A percentile compares a stretch with the other conserved stretches of the same genome.
Evolutionary conservation across 163 green algal genomes (phyloP).

Genomic region (Scenedesmus sp.): DNA sequence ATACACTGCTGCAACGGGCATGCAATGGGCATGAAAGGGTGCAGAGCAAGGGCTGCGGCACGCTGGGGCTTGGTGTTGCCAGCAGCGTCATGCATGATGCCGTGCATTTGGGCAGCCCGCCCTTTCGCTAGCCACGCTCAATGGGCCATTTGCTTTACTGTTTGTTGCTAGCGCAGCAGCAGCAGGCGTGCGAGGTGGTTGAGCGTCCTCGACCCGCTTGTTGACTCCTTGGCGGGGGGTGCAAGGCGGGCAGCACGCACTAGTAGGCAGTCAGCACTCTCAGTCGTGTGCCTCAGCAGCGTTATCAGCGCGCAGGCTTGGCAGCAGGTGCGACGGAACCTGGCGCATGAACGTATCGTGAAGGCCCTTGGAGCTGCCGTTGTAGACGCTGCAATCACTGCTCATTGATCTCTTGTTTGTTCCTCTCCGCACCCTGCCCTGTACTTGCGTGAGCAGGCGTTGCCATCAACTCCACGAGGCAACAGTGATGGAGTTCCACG

Average conservation of each 20-base stretch:
- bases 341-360: conserved; percentile 4
- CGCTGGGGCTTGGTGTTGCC: not conserved
- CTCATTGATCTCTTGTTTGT: not conserved
- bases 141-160: not conserved
- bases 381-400: not conserved
- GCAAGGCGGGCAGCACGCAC: not conserved
- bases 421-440: not conserved
- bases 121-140: not conserved
- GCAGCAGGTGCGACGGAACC: not conserved
- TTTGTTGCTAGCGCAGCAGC: not conserved
- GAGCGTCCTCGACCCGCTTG: not conserved
- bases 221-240: conserved; percentile 12
- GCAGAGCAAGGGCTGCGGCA: not conserved
- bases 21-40: not conserved
- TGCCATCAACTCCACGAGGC: not conserved
- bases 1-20: not conserved
- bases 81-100: conserved; percentile 7
- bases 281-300: not conserved
- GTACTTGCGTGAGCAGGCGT: not conserved
- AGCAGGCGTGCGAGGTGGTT: not conserved
- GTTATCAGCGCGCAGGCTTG: not conserved
- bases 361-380: not conserved
- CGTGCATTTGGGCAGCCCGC: not conserved
- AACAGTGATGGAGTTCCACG: not conserved
- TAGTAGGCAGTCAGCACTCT: not conserved